phyloP scores from a whole-genome alignment of 192 early-diverging fungal genomes.

The Geosiphon pyriformis region DNA sequence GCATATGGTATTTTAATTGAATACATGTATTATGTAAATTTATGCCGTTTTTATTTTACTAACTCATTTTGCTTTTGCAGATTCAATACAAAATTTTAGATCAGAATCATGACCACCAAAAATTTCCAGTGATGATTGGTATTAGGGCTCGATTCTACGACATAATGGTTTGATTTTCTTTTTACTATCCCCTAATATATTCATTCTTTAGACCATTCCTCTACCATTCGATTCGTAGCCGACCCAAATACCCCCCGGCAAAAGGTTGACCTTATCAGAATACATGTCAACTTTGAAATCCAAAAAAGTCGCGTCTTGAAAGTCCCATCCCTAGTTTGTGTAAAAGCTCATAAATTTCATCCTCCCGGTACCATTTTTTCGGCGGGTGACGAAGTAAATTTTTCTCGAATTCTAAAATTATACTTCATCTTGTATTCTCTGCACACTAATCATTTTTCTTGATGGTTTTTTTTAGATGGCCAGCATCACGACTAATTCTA shows the following conservation, averaged over 20 bases:
- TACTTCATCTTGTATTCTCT: too few relatives aligned
- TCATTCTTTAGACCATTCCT: background rate
- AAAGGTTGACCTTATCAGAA: background rate
- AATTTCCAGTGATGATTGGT: background rate
- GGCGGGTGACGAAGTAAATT: background rate
- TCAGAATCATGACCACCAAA: background rate
- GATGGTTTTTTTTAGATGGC: too few relatives aligned
- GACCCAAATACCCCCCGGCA: background rate
- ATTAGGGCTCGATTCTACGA: too few relatives aligned
- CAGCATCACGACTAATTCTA: background rate
- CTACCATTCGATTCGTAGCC: background rate
- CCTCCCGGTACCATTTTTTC: background rate
- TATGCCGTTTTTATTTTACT: too few relatives aligned
- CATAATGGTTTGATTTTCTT: too few relatives aligned
- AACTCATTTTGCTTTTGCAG: background rate
- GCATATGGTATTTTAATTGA: background rate
- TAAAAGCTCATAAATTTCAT: too few relatives aligned
- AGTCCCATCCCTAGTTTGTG: background rate
- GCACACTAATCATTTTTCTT: too few relatives aligned
- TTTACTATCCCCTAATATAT: background rate
- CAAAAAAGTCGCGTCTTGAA: background rate
- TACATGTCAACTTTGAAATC: background rate
- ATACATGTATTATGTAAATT: too few relatives aligned
- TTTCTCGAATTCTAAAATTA: too few relatives aligned
- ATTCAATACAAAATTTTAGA: background rate